A percentile compares a stretch with the other conserved stretches of the same genome.
Conservation (phyloP, 2,329 filamentous ascomycete species). For the Paraphoma sp. region DNA sequence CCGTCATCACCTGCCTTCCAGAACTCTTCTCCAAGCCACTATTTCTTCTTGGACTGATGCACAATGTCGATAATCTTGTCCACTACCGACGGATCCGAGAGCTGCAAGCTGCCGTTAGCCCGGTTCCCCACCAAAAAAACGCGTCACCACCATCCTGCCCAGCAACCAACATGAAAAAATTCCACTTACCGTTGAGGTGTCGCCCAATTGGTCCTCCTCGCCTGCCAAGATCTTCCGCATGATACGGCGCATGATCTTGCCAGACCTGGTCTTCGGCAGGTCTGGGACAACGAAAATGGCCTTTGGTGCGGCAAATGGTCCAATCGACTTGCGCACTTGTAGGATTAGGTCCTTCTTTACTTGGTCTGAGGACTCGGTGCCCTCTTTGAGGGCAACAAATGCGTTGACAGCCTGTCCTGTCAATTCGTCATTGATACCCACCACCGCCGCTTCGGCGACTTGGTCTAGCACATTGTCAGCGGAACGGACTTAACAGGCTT, state of each 20-base stretch:
- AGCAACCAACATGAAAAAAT: conserved; percentile 6
- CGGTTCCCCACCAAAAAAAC: conserved; percentile 27
- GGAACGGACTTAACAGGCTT: background rate
- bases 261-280: conserved; percentile 94
- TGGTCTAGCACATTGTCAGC: conserved; percentile 55
- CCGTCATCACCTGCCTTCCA: background rate
- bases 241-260: conserved; percentile 99
- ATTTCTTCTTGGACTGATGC: conserved; percentile 63
- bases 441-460: conserved; percentile 93
- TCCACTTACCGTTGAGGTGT: conserved; percentile 81
- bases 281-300: conserved; percentile 89
- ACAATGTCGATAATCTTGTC: conserved; percentile 87
- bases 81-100: conserved; percentile 89
- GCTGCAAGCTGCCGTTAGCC: conserved; percentile 57
- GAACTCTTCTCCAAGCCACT: conserved; percentile 16
- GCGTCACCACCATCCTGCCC: conserved; percentile 33
- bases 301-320: conserved; percentile 96
- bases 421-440: conserved; percentile 90
- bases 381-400: conserved; percentile 91
- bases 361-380: conserved; percentile 75
- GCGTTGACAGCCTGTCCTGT: conserved; percentile 97
- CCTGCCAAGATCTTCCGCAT: conserved; percentile 96
- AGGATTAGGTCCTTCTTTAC: conserved; percentile 92
- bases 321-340: conserved; percentile 96
- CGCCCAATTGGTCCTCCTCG: conserved; percentile 95